Conservation (phyloP, 2,329 filamentous ascomycete species). For the Microsporum audouinii region DNA sequence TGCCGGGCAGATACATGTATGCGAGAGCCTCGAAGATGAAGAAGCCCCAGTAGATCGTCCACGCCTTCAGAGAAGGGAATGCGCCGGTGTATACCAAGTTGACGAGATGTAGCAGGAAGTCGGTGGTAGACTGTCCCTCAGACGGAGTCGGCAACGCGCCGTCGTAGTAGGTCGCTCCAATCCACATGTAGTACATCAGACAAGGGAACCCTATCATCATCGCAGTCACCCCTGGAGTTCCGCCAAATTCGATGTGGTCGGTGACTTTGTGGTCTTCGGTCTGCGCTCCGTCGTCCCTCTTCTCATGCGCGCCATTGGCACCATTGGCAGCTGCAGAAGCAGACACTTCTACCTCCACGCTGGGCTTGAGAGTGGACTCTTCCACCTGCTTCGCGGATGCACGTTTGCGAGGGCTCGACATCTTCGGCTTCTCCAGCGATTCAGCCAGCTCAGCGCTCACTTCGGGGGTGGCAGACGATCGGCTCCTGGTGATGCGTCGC, state of each 20-base stretch:
- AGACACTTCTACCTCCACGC: slow-evolving; percentile 15
- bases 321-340: slow-evolving; percentile 19
- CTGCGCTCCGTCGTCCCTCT: not conserved
- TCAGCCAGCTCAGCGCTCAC: slow-evolving; percentile 13
- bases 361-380: slow-evolving; percentile 3
- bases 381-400: slow-evolving; percentile 10
- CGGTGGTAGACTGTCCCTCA: slow-evolving; percentile 52
- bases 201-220: slow-evolving; percentile 92
- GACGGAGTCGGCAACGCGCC: slow-evolving; percentile 63
- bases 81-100: slow-evolving; percentile 70
- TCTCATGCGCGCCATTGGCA: not conserved
- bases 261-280: slow-evolving; percentile 28
- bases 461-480: slow-evolving; percentile 25
- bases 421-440: slow-evolving; percentile 11
- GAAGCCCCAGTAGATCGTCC: slow-evolving; percentile 91
- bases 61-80: slow-evolving; percentile 70
- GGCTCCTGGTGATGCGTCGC: slow-evolving; percentile 35
- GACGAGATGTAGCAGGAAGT: slow-evolving; percentile 62
- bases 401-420: slow-evolving; percentile 11
- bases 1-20: slow-evolving; percentile 77
- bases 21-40: slow-evolving; percentile 71
- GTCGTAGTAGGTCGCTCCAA: slow-evolving; percentile 84
- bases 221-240: slow-evolving; percentile 61
- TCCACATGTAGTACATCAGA: slow-evolving; percentile 99
- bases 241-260: slow-evolving; percentile 69